phyloP scores from a whole-genome alignment of 306 rosid species.

The Arachis stenosperma region DNA sequence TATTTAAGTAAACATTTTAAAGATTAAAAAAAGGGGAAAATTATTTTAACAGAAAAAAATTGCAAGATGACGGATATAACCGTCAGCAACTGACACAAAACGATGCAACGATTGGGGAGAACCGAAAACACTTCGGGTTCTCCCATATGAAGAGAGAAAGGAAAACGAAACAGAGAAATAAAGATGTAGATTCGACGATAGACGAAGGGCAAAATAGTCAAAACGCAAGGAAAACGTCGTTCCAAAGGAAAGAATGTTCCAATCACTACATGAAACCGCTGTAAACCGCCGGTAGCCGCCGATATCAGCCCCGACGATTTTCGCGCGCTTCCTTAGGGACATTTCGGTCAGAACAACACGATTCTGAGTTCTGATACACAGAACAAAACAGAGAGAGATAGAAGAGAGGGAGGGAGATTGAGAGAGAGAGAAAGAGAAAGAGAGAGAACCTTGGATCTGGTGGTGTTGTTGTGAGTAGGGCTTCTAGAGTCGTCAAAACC shows the following conservation, averaged over 20 bases:
- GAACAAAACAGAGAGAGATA: not conserved
- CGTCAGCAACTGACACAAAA: constrained; percentile 40
- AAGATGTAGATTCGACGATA: not conserved
- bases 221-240: constrained; percentile 33
- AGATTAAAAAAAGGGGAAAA: not conserved
- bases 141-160: not conserved
- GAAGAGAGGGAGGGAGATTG: constrained; percentile 31
- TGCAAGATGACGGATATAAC: constrained; percentile 33
- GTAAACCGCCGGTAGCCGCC: not conserved
- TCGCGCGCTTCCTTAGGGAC: not conserved
- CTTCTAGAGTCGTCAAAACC: constrained; percentile 67
- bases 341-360: not conserved
- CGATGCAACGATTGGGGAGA: constrained; percentile 37
- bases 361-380: not conserved
- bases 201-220: constrained; percentile 49
- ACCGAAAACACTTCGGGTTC: constrained; percentile 5
- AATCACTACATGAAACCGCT: constrained; percentile 23
- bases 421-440: not conserved
- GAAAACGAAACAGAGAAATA: not conserved
- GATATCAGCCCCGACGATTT: constrained; percentile 4
- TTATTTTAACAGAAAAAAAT: not conserved
- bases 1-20: not conserved
- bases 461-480: constrained; percentile 38
- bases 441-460: constrained; percentile 83
- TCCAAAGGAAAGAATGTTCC: constrained; percentile 41